These are phyloP conservation scores for Asterochloris sp. DNA, from an alignment of 139 green algal species.

Conservation along the genomic window DNA sequence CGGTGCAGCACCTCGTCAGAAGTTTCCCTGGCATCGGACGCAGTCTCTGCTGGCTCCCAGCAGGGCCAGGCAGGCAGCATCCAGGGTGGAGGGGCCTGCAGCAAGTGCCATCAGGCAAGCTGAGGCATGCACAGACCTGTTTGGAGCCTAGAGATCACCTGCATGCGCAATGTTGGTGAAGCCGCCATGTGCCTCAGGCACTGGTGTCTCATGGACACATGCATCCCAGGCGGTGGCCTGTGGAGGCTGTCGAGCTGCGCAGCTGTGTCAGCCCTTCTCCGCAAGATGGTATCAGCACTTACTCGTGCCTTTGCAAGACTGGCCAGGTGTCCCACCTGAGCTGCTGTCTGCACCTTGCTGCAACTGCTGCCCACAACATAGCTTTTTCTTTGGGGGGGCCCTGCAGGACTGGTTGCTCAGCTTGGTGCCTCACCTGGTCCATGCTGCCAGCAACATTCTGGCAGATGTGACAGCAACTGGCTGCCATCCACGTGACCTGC, in stretches of 20 bases:
- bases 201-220: no score
- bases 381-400: no score
- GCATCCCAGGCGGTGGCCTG: no score
- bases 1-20: constrained; percentile 5
- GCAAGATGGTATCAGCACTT: no score
- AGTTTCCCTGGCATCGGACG: constrained; percentile 8
- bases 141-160: neutral
- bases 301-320: no score
- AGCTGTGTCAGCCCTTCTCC: no score
- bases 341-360: no score
- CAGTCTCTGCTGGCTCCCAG: constrained; percentile 5
- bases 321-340: no score
- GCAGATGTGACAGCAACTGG: constrained; percentile 20
- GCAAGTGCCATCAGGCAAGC: constrained; percentile 21
- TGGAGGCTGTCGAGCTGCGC: no score
- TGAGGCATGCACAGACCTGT: neutral
- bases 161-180: neutral
- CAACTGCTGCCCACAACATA: no score
- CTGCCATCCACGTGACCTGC: constrained; percentile 35
- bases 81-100: constrained; percentile 20
- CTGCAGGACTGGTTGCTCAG: constrained; percentile 13
- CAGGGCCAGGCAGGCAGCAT: constrained; percentile 9
- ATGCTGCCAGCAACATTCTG: constrained; percentile 37
- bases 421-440: constrained; percentile 32
- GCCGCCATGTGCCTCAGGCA: no score